Evolutionary conservation across 345 rosid genomes (phyloP).

Genomic region (Orychophragmus violaceus): DNA sequence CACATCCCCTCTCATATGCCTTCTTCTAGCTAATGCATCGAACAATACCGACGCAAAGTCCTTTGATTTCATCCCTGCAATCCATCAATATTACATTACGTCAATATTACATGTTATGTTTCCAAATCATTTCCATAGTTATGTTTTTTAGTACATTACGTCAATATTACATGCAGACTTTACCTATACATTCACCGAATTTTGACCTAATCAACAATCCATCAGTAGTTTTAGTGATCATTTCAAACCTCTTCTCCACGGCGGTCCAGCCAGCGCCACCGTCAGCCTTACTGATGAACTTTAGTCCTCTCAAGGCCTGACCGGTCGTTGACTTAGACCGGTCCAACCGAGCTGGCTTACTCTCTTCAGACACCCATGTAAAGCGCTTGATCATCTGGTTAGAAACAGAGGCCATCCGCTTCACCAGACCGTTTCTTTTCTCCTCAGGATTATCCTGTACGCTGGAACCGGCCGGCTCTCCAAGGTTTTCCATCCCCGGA

Average conservation of each 20-base stretch:
- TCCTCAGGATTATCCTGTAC: conserved; percentile 32
- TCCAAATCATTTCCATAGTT: too few relatives aligned
- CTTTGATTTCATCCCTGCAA: conserved; percentile 59
- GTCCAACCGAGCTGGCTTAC: conserved; percentile 35
- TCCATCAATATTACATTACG: too few relatives aligned
- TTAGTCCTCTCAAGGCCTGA: conserved; percentile 54
- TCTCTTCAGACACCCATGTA: conserved; percentile 29
- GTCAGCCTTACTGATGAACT: conserved; percentile 54
- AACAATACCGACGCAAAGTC: conserved; percentile 60
- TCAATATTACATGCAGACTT: not conserved
- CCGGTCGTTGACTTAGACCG: conserved; percentile 42
- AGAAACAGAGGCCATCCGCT: conserved; percentile 40
- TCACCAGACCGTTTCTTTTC: conserved; percentile 35
- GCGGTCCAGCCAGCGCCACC: conserved; percentile 52
- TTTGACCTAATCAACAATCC: conserved; percentile 42
- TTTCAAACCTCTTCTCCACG: conserved; percentile 49
- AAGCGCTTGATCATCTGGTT: conserved; percentile 43
- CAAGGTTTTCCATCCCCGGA: conserved; percentile 25
- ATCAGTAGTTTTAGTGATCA: conserved; percentile 38
- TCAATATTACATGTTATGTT: too few relatives aligned
- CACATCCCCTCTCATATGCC: conserved; percentile 38
- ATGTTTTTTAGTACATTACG: not conserved
- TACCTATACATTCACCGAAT: conserved; percentile 71
- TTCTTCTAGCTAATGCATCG: conserved; percentile 51
- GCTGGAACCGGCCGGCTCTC: conserved; percentile 10